These are phyloP conservation scores for Fusarium sp. DNA, from an alignment of 2,329 filamentous ascomycete species.

Conservation along the genomic window DNA sequence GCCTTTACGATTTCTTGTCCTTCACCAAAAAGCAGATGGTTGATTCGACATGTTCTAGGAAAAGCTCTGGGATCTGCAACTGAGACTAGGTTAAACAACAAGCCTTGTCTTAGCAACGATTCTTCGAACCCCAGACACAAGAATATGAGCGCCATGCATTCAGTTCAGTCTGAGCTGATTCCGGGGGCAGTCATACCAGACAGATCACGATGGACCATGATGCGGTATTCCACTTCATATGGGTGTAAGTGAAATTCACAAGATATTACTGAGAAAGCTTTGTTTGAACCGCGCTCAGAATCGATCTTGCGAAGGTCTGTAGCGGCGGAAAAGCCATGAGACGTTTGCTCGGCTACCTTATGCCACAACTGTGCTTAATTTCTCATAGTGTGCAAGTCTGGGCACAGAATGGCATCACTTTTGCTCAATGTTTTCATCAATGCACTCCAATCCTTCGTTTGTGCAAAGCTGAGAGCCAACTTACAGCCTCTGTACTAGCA, in stretches of 20 bases:
- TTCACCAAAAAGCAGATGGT: not conserved
- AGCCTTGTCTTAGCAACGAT: not conserved
- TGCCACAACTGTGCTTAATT: not conserved
- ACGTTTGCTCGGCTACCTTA: not conserved
- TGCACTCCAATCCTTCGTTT: not conserved
- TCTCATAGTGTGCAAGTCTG: not conserved
- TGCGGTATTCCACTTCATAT: constrained; percentile 13
- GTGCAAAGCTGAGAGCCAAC: not conserved
- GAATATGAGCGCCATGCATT: not conserved
- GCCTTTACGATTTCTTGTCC: not conserved
- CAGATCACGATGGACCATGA: not conserved
- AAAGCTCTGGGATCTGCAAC: not conserved
- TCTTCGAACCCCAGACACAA: not conserved
- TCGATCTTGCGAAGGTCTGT: constrained; percentile 12
- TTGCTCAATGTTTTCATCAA: not conserved
- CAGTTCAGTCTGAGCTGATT: constrained; percentile 3
- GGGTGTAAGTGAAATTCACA: constrained; percentile 5
- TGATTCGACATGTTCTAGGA: not conserved
- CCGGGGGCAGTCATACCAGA: not conserved
- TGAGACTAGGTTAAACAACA: not conserved
- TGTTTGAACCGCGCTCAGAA: not conserved
- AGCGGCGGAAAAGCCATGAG: constrained; percentile 6
- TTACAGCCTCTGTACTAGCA: not conserved
- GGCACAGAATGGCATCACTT: not conserved
- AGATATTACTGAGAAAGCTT: constrained; percentile 2